A percentile compares a stretch with the other conserved stretches of the same genome.
These are phyloP conservation scores for Quercus parvula DNA, from an alignment of 306 rosid genomes.

Conservation along the genomic window DNA sequence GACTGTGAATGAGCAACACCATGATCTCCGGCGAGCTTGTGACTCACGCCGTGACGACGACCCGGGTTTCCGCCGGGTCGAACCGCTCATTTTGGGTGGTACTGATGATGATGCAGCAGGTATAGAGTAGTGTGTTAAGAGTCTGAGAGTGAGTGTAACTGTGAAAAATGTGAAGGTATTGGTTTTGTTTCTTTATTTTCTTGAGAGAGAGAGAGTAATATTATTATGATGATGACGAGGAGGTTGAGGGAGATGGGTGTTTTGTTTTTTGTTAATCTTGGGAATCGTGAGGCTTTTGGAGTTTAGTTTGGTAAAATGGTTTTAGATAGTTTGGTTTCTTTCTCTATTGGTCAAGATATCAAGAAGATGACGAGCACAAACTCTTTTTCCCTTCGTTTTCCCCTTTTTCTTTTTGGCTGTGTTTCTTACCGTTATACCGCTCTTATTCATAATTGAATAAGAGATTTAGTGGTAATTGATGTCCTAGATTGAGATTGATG, in stretches of 20 bases:
- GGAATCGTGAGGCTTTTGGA: background rate
- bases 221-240: too few relatives aligned
- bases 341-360: background rate
- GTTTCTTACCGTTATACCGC: background rate
- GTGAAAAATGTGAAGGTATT: background rate
- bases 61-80: conserved; percentile 35
- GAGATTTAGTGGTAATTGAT: rapidly evolving
- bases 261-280: background rate
- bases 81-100: conserved; percentile 35
- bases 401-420: background rate
- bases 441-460: rapidly evolving
- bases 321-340: background rate
- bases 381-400: background rate
- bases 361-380: too few relatives aligned
- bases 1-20: conserved; percentile 81
- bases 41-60: conserved; percentile 3
- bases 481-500: rapidly evolving
- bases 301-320: background rate
- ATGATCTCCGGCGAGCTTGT: conserved; percentile 46
- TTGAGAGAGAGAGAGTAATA: background rate
- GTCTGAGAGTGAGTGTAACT: background rate
- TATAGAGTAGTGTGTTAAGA: background rate
- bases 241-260: too few relatives aligned
- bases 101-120: background rate
- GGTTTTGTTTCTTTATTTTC: background rate